Evolutionary conservation across 345 rosid species (phyloP), one percentile per base, ranked within the genome.

Genomic region (Kandelia obovata): DNA sequence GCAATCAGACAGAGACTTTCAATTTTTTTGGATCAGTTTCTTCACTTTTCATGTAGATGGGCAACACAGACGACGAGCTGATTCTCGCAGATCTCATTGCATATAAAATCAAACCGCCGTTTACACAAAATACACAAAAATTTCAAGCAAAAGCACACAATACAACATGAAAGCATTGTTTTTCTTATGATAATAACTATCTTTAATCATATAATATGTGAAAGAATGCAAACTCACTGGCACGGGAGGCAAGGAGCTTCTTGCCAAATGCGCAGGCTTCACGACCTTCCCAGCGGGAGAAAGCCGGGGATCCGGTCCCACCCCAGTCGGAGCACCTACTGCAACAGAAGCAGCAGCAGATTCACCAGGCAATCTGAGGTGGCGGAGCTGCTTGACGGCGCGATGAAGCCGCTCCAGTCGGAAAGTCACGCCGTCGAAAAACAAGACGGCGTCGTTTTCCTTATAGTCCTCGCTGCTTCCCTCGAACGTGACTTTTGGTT

Each of bases 301-400:
- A 69, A 75, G 65, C 53, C 75, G 76, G 10, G 88, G 82, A 19
- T 92, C 96, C 5, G 66, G 70, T 6, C 73, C 62, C 11, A 58
- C 76, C 1, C 78, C 59, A 61, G 83, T 21, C 65, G 79, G 92
- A 69, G 87, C 70, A 26, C 87, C 70, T 6, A 68, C 32, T 11
- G 79, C 71, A 4, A 78, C 49, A 0, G 49, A 43, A 4, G 72
- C 62, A 53, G 81, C 71, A 9, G 84, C 86, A 53, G 89, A 86
- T 70, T 92, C 98, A 27, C 89, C 96, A 0, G 90, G 92, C 66
- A 66, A 63, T 25, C 97, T 77, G 55, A 83, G 69, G 51, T 84
- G 88, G 6, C 96, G 82, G n/a, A 90, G 87, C 82, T 88, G 90
- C 81, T 85, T 92, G 59, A 92, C 90, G n/a, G 98, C 88, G 0